Evolutionary conservation across 2,329 filamentous ascomycete species (phyloP), one percentile per base, ranked within the genome.

Genomic region (Clonostachys rhizophaga): DNA sequence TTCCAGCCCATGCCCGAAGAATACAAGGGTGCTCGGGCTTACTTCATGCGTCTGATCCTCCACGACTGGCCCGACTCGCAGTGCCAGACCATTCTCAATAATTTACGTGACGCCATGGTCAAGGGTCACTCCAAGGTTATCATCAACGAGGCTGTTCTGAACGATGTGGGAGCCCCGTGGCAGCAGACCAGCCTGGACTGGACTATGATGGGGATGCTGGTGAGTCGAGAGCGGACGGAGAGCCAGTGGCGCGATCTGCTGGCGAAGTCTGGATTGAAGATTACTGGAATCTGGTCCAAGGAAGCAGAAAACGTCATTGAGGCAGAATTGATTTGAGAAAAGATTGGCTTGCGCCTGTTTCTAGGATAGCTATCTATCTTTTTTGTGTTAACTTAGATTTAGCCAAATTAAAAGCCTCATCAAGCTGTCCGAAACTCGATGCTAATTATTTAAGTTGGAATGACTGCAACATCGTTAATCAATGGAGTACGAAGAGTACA

Each of bases 11-110:
- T 62, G 42, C 54, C 54, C 4, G 39, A 36, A 1, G 47, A 49
- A 14, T 52, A 47, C n/a, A 42, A 54, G 12, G 58, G 52, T 7
- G 71, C 66, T 2, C 59, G 66, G 18, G 59, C 70, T 12, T 76
- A 74, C 53, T 59, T 75, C 43, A 61, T 76, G 49, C 69, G 69
- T 11, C 61, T 65, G 49, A 71, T 76, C 35, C 56, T 78, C 6
- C 74, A 76, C 52, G 70, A 76, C 57, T 76, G 72, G 72, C 62
- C 69, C 0, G 67, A 75, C 40, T 56, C 58, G 4, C 56, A 69
- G 18, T 55, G 58, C 2, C 49, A 54, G 11, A 46, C 49, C 13
- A 71, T 73, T 34, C 52, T 66, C 2, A 36, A 43, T 6, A 44
- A 53, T 20, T 34, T 54, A 5, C 42, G 47, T 30, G 50, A 56